phyloP scores from a whole-genome alignment of 2,329 filamentous ascomycete species.

The Sphaceloma murrayae region DNA sequence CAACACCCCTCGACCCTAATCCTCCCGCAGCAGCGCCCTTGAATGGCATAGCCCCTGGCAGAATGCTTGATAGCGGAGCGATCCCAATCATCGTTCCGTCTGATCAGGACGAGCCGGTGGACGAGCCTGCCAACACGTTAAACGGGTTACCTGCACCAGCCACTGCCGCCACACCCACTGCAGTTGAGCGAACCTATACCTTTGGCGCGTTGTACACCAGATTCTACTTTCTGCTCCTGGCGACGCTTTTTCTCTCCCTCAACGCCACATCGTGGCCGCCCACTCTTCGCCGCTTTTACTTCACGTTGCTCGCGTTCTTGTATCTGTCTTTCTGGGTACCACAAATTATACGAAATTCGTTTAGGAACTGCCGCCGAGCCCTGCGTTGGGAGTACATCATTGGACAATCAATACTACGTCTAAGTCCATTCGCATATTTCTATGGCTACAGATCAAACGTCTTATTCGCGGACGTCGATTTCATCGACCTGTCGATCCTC shows the following conservation, averaged over 20 bases:
- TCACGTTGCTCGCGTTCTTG: slow-evolving; percentile 54
- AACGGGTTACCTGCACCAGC: slow-evolving; percentile 26
- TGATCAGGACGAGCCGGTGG: slow-evolving; percentile 45
- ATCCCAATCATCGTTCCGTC: slow-evolving; percentile 50
- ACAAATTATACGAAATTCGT: slow-evolving; percentile 81
- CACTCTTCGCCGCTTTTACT: slow-evolving; percentile 44
- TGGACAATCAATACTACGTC: slow-evolving; percentile 68
- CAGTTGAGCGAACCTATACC: slow-evolving; percentile 23
- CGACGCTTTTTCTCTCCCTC: slow-evolving; percentile 49
- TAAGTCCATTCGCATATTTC: slow-evolving; percentile 78
- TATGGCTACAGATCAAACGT: slow-evolving; percentile 71
- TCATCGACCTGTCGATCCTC: slow-evolving; percentile 53
- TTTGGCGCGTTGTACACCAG: slow-evolving; percentile 52
- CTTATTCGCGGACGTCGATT: slow-evolving; percentile 63
- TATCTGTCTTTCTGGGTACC: slow-evolving; percentile 90
- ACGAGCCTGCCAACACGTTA: slow-evolving; percentile 29
- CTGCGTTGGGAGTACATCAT: slow-evolving; percentile 85
- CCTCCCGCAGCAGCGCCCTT: too few species aligned
- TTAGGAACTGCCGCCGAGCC: slow-evolving; percentile 83
- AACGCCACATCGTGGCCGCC: slow-evolving; percentile 50
- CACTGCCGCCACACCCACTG: slow-evolving; percentile 23
- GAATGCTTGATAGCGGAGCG: slow-evolving; percentile 38
- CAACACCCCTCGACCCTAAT: too few species aligned
- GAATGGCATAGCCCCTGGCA: slow-evolving; percentile 25
- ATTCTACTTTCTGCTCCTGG: slow-evolving; percentile 52